Base-by-base conservation (phyloP, 768 basidiomycete species). In the Phaffia tasmanica region DNA sequence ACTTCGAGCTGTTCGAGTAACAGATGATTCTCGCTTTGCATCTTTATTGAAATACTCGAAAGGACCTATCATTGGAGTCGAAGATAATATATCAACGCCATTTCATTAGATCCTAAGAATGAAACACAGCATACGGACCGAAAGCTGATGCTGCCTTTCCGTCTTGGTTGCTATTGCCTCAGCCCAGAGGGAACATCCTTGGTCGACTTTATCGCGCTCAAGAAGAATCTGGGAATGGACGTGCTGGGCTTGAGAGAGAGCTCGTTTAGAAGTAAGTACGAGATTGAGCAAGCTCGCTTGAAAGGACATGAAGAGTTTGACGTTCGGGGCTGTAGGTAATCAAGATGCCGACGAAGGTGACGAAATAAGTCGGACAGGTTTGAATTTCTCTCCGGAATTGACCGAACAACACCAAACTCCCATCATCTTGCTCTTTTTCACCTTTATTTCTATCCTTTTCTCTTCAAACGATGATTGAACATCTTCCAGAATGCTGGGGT, bases 401-500 rank as follows among this genome's bases (percentile, higher is more conserved):
- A 42, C 35, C 35, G 35, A 42, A 42, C 35, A 42, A 42, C 48
- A 18, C 11, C 6, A 16, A 42, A 18, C n/a, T 0, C 46, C 30
- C 46, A 29, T 62, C 61, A 30, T 19, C 48, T 29, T 16, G 21
- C 14, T 18, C 47, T 23, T 27, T 27, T 30, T 25, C 25, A 8
- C 21, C 15, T 23, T 21, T 48, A 11, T n/a, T 46, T 23, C 42
- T 61, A 47, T 48, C 57, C 56, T 62, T 55, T 11, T 42, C 4
- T 16, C 55, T 23, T 55, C 25, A 29, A 3, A 21, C 56, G 32
- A 51, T 62, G 14, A 49, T 47, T 29, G 57, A 67, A 3, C 62
- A 56, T 27, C 56, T 78, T 16, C 75, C 77, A 82, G 88, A 91
- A 73, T 94, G 91, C 76, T 94, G 84, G 85, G 84, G 84, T 48